A percentile compares a stretch with the other conserved stretches of the same genome.
Conservation (phyloP, 1,139 yeast genomes). For the Saccharomyces pastorianus region DNA sequence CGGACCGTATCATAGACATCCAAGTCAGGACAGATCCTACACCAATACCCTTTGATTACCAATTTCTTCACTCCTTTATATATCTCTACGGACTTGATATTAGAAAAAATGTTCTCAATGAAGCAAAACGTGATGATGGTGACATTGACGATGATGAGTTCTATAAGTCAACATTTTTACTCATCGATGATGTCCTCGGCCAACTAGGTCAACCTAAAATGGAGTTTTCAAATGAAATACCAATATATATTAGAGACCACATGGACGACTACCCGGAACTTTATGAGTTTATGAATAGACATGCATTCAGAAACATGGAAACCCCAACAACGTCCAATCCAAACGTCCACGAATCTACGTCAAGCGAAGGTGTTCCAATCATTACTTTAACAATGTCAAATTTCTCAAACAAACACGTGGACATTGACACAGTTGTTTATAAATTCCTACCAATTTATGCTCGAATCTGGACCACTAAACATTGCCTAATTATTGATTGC, state of each 20-base stretch:
- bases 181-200: slow-evolving; percentile 31
- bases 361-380: slow-evolving; percentile 67
- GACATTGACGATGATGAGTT: slow-evolving; percentile 21
- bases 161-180: slow-evolving; percentile 19
- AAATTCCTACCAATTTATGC: slow-evolving; percentile 59
- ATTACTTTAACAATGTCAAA: slow-evolving; percentile 47
- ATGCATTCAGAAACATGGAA: slow-evolving; percentile 49
- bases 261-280: slow-evolving; percentile 44
- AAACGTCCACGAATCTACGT: slow-evolving; percentile 55
- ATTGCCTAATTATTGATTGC: slow-evolving; percentile 57
- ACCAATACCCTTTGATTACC: slow-evolving; percentile 34
- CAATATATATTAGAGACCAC: slow-evolving; percentile 42
- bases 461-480: slow-evolving; percentile 67
- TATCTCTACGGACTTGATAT: slow-evolving; percentile 54
- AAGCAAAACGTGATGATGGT: slow-evolving; percentile 20
- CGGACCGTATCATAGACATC: slow-evolving; percentile 17
- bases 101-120: slow-evolving; percentile 35
- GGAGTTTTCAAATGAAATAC: slow-evolving; percentile 45
- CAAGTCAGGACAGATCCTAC: slow-evolving; percentile 12
- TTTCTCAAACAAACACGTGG: slow-evolving; percentile 39
- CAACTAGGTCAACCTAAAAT: slow-evolving; percentile 39
- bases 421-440: slow-evolving; percentile 51
- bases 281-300: slow-evolving; percentile 68
- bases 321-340: slow-evolving; percentile 24
- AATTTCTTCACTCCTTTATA: slow-evolving; percentile 57